Evolutionary conservation across 1,284 basidiomycete genomes (phyloP).

Genomic region (Heimioporus retisporus): DNA sequence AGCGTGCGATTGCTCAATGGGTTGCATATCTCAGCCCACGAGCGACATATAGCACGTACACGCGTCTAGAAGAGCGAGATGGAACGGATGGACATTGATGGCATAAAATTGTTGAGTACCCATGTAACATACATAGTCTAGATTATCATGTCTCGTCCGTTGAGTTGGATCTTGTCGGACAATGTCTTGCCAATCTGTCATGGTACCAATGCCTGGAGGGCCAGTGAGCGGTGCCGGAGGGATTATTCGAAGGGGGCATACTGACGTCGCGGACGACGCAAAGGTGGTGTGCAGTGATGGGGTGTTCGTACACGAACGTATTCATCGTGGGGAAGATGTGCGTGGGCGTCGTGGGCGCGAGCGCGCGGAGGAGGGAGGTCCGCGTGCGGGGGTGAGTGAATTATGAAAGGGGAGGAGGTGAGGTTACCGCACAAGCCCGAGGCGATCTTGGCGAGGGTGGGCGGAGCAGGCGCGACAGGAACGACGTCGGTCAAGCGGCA

Average conservation of each 20-base stretch:
- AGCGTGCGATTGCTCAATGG: conserved; percentile 65
- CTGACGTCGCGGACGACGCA: conserved; percentile 91
- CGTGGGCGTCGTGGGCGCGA: conserved; percentile 85
- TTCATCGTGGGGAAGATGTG: conserved; percentile 99
- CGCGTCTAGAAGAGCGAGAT: conserved; percentile 32
- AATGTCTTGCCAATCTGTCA: conserved; percentile 93
- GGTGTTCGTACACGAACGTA: conserved; percentile 96
- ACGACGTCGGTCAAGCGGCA: conserved; percentile 97
- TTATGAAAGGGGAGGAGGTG: conserved; percentile 37
- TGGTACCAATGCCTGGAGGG: conserved; percentile 82
- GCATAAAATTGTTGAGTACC: conserved; percentile 39
- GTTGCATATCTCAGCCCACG: conserved; percentile 58
- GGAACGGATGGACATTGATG: conserved; percentile 30
- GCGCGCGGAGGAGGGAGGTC: conserved; percentile 93
- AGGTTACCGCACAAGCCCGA: conserved; percentile 94
- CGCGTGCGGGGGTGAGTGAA: conserved; percentile 39
- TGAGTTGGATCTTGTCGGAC: conserved; percentile 66
- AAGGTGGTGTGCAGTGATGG: conserved; percentile 86
- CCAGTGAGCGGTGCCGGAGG: too few relatives aligned
- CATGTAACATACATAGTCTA: too few relatives aligned
- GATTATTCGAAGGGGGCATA: conserved; percentile 43
- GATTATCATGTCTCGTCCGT: too few relatives aligned
- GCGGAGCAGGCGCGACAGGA: conserved; percentile 94
- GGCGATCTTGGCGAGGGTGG: conserved; percentile 91
- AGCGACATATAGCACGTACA: conserved; percentile 51